A percentile compares a stretch with the other conserved stretches of the same genome.
Evolutionary conservation across 1,139 yeast species (phyloP).

Genomic region (Suhomyces coccinellae): DNA sequence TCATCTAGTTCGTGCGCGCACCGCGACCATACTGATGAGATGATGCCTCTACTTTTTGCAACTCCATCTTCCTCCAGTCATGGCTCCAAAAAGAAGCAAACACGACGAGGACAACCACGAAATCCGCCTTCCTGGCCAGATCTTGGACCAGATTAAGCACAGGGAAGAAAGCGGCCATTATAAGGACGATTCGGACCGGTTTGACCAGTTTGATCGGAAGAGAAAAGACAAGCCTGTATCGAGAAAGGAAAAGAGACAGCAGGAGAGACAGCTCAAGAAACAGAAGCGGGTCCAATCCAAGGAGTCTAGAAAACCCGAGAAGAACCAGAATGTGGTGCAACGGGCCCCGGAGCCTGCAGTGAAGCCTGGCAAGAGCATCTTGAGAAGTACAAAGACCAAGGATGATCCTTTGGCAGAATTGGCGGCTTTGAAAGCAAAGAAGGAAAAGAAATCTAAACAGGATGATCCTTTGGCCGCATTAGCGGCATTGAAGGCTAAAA

Average conservation of each 20-base stretch:
- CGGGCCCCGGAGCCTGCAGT: background rate
- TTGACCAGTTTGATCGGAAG: constrained; percentile 29
- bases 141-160: constrained; percentile 62
- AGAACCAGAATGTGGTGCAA: background rate
- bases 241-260: constrained; percentile 60
- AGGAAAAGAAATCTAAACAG: constrained; percentile 2
- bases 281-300: constrained; percentile 27
- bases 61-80: constrained; percentile 4
- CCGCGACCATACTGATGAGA: constrained; percentile 1
- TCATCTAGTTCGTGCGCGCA: constrained; percentile 7
- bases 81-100: constrained; percentile 7
- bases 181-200: constrained; percentile 37
- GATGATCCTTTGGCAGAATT: background rate
- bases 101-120: constrained; percentile 35
- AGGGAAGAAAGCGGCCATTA: constrained; percentile 46
- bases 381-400: background rate
- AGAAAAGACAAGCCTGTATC: constrained; percentile 31
- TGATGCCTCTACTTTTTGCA: background rate
- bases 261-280: constrained; percentile 54
- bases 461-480: constrained; percentile 16
- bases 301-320: constrained; percentile 1
- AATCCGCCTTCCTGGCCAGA: constrained; percentile 64
- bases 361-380: constrained; percentile 2
- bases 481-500: constrained; percentile 14
- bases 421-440: constrained; percentile 10